Percentiles rank a stretch among this genome's conserved stretches.
These are phyloP conservation scores for Calocera viscosa DNA, from an alignment of 768 basidiomycete species.

Conservation along the genomic window DNA sequence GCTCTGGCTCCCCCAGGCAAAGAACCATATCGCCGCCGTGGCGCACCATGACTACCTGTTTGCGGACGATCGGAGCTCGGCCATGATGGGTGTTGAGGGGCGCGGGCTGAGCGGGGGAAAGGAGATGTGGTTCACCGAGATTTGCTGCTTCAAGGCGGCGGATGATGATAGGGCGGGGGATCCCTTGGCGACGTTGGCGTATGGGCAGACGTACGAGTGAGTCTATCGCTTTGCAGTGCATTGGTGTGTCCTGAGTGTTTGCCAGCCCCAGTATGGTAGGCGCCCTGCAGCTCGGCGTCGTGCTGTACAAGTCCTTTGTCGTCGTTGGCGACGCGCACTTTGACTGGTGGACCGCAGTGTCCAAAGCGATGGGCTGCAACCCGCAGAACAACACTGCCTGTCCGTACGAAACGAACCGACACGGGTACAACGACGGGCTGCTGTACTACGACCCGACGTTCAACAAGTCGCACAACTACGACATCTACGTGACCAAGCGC, in stretches of 20 bases:
- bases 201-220: conserved; percentile 15
- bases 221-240: background rate
- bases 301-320: conserved; percentile 20
- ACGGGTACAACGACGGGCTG: conserved; percentile 35
- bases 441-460: conserved; percentile 35
- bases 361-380: conserved; percentile 31
- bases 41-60: conserved; percentile 39
- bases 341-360: conserved; percentile 16
- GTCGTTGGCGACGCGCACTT: conserved; percentile 25
- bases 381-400: conserved; percentile 26
- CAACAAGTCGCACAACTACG: conserved; percentile 17
- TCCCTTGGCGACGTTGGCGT: conserved; percentile 18
- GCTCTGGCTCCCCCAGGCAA: conserved; percentile 18
- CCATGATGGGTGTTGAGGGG: conserved; percentile 14
- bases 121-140: conserved; percentile 22
- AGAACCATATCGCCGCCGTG: conserved; percentile 28
- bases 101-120: conserved; percentile 17
- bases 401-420: conserved; percentile 24
- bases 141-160: conserved; percentile 21
- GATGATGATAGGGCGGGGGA: conserved; percentile 10
- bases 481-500: conserved; percentile 20
- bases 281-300: conserved; percentile 19
- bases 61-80: conserved; percentile 26
- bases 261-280: conserved; percentile 20
- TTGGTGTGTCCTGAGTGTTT: background rate